Base-by-base conservation (phyloP, 805 yeast genomes). In the Sungouiozyma ichnusensis region DNA sequence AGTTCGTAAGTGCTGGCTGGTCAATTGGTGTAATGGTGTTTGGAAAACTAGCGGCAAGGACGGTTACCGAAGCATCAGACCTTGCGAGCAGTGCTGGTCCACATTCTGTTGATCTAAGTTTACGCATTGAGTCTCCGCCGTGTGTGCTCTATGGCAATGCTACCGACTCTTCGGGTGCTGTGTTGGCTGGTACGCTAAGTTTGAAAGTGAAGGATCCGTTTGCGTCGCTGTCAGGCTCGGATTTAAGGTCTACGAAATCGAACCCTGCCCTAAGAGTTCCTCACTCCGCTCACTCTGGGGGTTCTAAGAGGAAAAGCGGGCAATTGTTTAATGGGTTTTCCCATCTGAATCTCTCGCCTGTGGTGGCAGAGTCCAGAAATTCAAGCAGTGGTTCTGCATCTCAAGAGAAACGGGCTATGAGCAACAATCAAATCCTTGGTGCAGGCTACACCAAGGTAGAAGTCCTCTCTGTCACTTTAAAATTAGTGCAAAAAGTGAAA, bases 71-170 rank as follows among this genome's bases (percentile, higher is more conserved):
- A 20, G 33, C 24, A 9, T 9, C 42, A 7, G 32, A 27, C 17
- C 34, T 20, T 15, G 42, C 19, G 8, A 33, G 36, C 14, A 39
- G 31, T 19, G 24, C 36, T 8, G 35, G 37, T 18, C 20, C 24
- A 11, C 42, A 60, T 32, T 73, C 74, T 1, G 60, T 73, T 29
- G 67, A 72, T 29, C 61, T 85, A 11, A 57, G 77, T 1, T 71
- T 88, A 29, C 69, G 71, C 33, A 67, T 92, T 17, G 99, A 92
- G 57, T 81, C 94, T 2, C 97, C 97, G 1, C 98, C 99, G 0
- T 71, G 88, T 33, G 76, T 85, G 37, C 65, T 92, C 42, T 90
- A 84, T 55, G 98, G 98, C 0, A 63, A 72, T 1, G 82, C 88
- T 2, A 60, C 64, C 7, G 92, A 85, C 45, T 78, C 92, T 1